These are phyloP conservation scores for Pelargonium cotyledonis DNA, from an alignment of 441 rosid species.

Conservation along the genomic window DNA sequence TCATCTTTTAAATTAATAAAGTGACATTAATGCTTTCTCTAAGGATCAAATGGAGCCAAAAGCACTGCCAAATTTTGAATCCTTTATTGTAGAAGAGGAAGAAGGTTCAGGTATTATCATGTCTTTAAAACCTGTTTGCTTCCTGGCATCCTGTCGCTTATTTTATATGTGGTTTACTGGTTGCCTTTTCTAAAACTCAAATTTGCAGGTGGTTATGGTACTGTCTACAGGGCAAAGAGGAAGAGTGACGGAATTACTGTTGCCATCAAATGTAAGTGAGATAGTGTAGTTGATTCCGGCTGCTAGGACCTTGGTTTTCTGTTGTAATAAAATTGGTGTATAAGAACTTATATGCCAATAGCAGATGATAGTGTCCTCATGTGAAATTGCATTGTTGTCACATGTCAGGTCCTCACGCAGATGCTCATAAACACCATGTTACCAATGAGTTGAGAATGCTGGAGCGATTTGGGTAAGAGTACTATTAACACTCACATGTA, in stretches of 20 bases:
- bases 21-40: slow-evolving; percentile 23
- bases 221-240: slow-evolving; percentile 72
- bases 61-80: slow-evolving; percentile 60
- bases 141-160: slow-evolving; percentile 4
- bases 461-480: slow-evolving; percentile 77
- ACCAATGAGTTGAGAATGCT: slow-evolving; percentile 71
- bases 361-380: slow-evolving; percentile 7
- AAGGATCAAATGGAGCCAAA: slow-evolving; percentile 51
- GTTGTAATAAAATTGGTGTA: neutral
- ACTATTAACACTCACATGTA: slow-evolving; percentile 1
- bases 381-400: slow-evolving; percentile 7
- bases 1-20: slow-evolving; percentile 9
- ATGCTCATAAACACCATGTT: slow-evolving; percentile 60
- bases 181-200: slow-evolving; percentile 10
- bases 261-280: slow-evolving; percentile 82
- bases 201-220: slow-evolving; percentile 88
- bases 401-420: slow-evolving; percentile 73
- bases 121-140: slow-evolving; percentile 11
- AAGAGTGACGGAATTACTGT: slow-evolving; percentile 57
- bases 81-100: slow-evolving; percentile 56
- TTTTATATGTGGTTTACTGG: slow-evolving; percentile 5
- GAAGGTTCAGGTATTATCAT: slow-evolving; percentile 74
- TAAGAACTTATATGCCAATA: too few relatives aligned
- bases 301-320: neutral
- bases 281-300: slow-evolving; percentile 11